Base-by-base conservation (phyloP, 257 asterid genomes). In the Fraxinus pennsylvanica region DNA sequence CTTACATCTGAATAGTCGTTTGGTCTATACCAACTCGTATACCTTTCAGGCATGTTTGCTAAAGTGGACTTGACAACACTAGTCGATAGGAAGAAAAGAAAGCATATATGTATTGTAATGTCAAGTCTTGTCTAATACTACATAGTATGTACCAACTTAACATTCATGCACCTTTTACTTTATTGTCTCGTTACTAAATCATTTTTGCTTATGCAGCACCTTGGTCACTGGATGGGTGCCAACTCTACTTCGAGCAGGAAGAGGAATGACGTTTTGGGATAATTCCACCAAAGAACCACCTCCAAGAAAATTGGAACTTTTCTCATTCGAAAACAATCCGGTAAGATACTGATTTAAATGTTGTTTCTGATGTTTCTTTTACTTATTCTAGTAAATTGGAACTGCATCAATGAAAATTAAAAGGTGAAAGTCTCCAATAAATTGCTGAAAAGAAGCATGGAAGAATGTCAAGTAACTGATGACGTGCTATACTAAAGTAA, bases 231-330 rank as follows among this genome's bases (percentile, higher is more conserved):
- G 97, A 73, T 92, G 97, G 97, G 82, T 92, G 81, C 97, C 97
- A n/a, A 92, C 97, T 71, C 81, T 92, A 81, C 91, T 92, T 52
- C 90, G 96, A 85, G 94, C 93, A 38, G 97, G 97, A 82, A 88
- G 93, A 78, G 97, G 96, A 84, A 89, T 92, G 97, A 83, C 96
- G 70, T 81, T 89, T 54, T 92, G 97, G 96, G 84, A 83, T 39
- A 86, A 87, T 71, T 84, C 94, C n/a, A 74, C 43, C 39, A 85
- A 82, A 74, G 95, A 88, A 81, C 79, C 86, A 17, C 96, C 95
- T 45, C 79, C 86, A 2, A 78, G 36, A 67, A 91, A 87, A 71
- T 81, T 92, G 89, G 94, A 92, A 79, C 96, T 91, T 74, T 92
- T 87, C 82, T 89, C 97, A 14, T 91, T 85, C 45, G 97, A 91